Conservation (phyloP, 1,284 basidiomycete species). For the Marasmius sp. region DNA sequence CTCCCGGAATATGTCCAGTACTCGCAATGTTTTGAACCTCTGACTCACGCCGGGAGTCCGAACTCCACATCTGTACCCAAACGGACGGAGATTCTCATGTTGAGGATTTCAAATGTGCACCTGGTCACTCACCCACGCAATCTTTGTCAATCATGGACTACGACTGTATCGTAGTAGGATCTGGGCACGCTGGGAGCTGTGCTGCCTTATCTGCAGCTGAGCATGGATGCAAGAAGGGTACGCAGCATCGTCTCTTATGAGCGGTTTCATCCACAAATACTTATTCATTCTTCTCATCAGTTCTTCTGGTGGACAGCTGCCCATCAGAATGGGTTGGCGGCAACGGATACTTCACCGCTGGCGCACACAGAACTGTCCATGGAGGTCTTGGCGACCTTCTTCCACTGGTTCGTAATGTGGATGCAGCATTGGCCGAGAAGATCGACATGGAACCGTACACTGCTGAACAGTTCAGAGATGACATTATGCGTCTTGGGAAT, state of each 20-base stretch:
- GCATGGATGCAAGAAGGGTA: slow-evolving; percentile 51
- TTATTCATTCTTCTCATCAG: slow-evolving; percentile 19
- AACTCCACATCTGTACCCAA: too few species aligned
- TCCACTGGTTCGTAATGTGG: slow-evolving; percentile 49
- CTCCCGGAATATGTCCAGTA: too few species aligned
- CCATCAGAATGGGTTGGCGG: slow-evolving; percentile 64
- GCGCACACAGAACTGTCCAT: slow-evolving; percentile 63
- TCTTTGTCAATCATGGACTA: slow-evolving; percentile 21
- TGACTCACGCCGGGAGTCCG: too few species aligned
- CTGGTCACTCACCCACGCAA: background rate
- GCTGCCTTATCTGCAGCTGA: slow-evolving; percentile 62
- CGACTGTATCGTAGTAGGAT: slow-evolving; percentile 66
- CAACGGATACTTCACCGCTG: slow-evolving; percentile 72
- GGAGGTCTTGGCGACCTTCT: slow-evolving; percentile 57
- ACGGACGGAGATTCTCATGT: too few species aligned
- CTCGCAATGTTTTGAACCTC: too few species aligned
- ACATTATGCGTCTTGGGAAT: slow-evolving; percentile 59
- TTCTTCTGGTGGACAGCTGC: slow-evolving; percentile 66
- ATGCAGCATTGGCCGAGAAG: slow-evolving; percentile 37
- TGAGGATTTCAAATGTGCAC: background rate
- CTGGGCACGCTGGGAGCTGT: slow-evolving; percentile 66
- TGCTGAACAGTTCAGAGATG: slow-evolving; percentile 47
- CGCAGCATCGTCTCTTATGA: slow-evolving; percentile 9
- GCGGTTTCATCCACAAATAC: background rate
- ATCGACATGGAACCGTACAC: slow-evolving; percentile 65